Conservation (phyloP, 1,284 basidiomycete species). For the Fomitopsis schrenkii region DNA sequence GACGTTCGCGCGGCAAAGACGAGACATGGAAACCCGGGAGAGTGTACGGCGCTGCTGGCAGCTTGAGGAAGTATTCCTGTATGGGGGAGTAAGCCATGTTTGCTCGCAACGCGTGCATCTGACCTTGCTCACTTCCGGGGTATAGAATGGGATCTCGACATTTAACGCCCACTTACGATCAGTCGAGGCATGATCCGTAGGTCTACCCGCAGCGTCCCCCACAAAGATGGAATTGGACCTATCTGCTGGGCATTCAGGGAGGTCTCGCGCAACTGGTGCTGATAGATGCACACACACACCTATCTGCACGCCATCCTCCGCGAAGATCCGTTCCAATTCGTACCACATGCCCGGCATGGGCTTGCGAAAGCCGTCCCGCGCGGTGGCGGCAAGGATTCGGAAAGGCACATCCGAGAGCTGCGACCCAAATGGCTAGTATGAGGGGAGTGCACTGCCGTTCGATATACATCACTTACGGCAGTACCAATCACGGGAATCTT, state of each 20-base stretch:
- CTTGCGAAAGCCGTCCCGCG: conserved; percentile 79
- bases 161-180: conserved; percentile 88
- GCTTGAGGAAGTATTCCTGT: conserved; percentile 78
- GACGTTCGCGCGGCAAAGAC: conserved; percentile 39
- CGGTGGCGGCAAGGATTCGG: conserved; percentile 73
- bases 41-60: conserved; percentile 39
- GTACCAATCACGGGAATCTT: conserved; percentile 70
- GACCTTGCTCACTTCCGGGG: conserved; percentile 46
- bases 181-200: conserved; percentile 69
- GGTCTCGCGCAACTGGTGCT: not conserved
- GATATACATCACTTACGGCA: conserved; percentile 44
- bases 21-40: conserved; percentile 60
- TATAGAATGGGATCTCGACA: conserved; percentile 66
- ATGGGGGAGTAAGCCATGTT: not conserved
- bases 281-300: conserved; percentile 37
- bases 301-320: conserved; percentile 54
- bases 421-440: not conserved
- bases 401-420: conserved; percentile 77
- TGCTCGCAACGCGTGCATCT: conserved; percentile 11
- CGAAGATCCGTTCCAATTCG: conserved; percentile 61
- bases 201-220: conserved; percentile 87
- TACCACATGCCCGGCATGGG: conserved; percentile 89
- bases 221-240: conserved; percentile 70
- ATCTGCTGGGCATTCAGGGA: conserved; percentile 41
- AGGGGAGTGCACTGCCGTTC: not conserved